Evolutionary conservation across 1,284 basidiomycete genomes (phyloP).

Genomic region (Laetiporus sulphureus): DNA sequence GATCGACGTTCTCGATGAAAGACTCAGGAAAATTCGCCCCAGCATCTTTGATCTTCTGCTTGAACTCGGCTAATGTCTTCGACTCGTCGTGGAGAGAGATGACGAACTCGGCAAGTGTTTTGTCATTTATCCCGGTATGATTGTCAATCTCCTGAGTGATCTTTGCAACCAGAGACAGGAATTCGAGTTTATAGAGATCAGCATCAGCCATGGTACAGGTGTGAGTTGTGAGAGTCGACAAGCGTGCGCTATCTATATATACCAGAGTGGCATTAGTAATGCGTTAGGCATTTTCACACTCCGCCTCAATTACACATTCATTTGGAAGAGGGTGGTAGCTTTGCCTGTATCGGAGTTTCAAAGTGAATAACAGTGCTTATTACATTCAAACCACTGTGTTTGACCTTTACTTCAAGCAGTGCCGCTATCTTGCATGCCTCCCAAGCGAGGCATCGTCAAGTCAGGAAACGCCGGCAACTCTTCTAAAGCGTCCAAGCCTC

Average conservation of each 20-base stretch:
- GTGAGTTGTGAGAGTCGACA: too few species aligned
- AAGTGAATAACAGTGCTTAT: too few species aligned
- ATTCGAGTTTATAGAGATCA: slow-evolving; percentile 87
- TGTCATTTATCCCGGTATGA: slow-evolving; percentile 80
- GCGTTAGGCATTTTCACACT: too few species aligned
- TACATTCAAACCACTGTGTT: too few species aligned
- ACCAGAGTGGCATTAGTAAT: too few species aligned
- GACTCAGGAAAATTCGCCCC: slow-evolving; percentile 88
- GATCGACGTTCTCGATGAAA: slow-evolving; percentile 89
- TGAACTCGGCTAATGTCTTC: slow-evolving; percentile 75
- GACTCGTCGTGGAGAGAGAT: slow-evolving; percentile 88
- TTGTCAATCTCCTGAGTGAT: slow-evolving; percentile 91
- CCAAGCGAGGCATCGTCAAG: slow-evolving; percentile 72
- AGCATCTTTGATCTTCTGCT: slow-evolving; percentile 71
- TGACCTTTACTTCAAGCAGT: too few species aligned
- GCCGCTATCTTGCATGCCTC: too few species aligned
- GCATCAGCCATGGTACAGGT: slow-evolving; percentile 53
- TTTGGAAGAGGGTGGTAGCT: too few species aligned
- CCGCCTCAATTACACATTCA: too few species aligned
- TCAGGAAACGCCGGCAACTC: slow-evolving; percentile 85
- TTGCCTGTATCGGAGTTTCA: too few species aligned
- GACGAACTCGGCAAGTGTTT: slow-evolving; percentile 92
- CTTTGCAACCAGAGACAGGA: slow-evolving; percentile 82
- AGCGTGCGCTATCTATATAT: too few species aligned
- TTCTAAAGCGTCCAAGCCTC: slow-evolving; percentile 47